phyloP scores from a whole-genome alignment of 2,329 filamentous ascomycete species.

The Arthrobotrys musiformis region DNA sequence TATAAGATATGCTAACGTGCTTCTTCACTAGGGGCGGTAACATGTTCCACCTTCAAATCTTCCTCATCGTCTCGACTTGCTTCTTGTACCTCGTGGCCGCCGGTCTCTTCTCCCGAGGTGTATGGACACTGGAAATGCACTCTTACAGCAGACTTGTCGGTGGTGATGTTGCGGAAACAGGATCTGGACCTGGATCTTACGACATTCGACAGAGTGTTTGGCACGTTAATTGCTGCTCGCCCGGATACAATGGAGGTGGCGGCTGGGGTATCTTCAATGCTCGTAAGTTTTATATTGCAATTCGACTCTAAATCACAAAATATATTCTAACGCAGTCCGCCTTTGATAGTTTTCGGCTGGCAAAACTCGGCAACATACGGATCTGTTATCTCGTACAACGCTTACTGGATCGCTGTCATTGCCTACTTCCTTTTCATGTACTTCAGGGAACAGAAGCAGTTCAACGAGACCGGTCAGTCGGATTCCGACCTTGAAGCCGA shows the following conservation, averaged over 20 bases:
- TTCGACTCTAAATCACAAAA: not conserved
- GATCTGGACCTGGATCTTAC: conserved; percentile 78
- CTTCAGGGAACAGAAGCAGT: conserved; percentile 71
- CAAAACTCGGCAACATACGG: conserved; percentile 88
- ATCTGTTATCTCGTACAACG: conserved; percentile 84
- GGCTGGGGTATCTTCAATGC: conserved; percentile 91
- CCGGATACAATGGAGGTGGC: conserved; percentile 75
- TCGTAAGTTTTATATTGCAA: conserved; percentile 59
- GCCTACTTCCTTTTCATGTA: conserved; percentile 72
- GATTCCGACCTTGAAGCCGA: conserved; percentile 47
- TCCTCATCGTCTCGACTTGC: conserved; percentile 83
- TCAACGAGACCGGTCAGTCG: not conserved
- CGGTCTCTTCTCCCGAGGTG: conserved; percentile 79
- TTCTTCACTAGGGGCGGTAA: conserved; percentile 67
- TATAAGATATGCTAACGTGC: conserved; percentile 41
- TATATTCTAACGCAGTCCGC: conserved; percentile 8
- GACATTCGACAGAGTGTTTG: conserved; percentile 81
- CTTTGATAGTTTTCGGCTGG: conserved; percentile 75
- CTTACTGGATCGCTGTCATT: conserved; percentile 84
- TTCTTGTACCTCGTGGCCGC: conserved; percentile 85
- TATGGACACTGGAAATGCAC: conserved; percentile 79
- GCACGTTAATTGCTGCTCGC: conserved; percentile 87
- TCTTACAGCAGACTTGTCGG: conserved; percentile 74
- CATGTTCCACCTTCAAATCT: conserved; percentile 75
- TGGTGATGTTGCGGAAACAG: conserved; percentile 71